phyloP scores from a whole-genome alignment of 2,329 filamentous ascomycete species.

The Trichoderma sp. region DNA sequence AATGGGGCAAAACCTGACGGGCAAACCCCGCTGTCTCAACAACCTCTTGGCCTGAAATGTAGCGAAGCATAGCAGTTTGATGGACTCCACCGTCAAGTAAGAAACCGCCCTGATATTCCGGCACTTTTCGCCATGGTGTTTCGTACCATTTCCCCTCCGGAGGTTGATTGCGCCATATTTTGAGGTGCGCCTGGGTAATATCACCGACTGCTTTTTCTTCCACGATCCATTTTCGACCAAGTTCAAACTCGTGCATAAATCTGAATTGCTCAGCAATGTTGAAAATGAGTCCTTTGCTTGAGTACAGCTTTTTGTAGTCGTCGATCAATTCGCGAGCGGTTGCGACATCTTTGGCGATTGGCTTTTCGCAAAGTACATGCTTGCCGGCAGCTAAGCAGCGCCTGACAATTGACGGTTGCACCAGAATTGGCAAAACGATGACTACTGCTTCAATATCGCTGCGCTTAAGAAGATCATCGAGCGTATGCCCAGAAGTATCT shows the following conservation, averaged over 20 bases:
- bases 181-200: conserved; percentile 15
- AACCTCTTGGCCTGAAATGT: conserved; percentile 8
- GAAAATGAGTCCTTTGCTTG: conserved; percentile 10
- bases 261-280: conserved; percentile 15
- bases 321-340: conserved; percentile 9
- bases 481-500: conserved; percentile 5
- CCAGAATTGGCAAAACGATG: conserved; percentile 12
- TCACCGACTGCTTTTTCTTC: conserved; percentile 13
- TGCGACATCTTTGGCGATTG: conserved; percentile 13
- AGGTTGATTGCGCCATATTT: conserved; percentile 9
- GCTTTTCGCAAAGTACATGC: conserved; percentile 15
- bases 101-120: conserved; percentile 7
- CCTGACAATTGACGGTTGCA: conserved; percentile 11
- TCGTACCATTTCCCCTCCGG: conserved; percentile 13
- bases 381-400: conserved; percentile 12
- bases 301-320: conserved; percentile 11
- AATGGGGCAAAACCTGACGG: conserved; percentile 2
- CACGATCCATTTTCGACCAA: conserved; percentile 12
- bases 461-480: conserved; percentile 10
- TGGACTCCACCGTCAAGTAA: conserved; percentile 13
- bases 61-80: conserved; percentile 12
- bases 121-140: conserved; percentile 12
- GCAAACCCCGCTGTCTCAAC: conserved; percentile 9
- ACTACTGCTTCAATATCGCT: not conserved
- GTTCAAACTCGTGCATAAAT: conserved; percentile 14